Evolutionary conservation across 1,284 basidiomycete genomes (phyloP), one percentile per base, ranked within the genome.

Genomic region (Ustilago loliicola): DNA sequence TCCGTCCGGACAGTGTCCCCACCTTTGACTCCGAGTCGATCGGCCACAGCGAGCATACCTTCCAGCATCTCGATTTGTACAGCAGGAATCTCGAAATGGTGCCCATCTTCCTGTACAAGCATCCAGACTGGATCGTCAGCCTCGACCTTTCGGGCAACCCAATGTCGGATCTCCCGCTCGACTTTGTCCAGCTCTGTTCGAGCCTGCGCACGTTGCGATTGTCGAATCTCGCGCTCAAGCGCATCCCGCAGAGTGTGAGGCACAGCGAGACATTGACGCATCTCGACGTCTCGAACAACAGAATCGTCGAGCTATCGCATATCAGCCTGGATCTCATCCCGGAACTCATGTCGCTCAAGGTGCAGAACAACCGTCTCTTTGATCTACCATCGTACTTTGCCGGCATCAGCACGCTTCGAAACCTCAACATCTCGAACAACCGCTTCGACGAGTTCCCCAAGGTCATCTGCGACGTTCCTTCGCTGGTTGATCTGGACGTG

Each of bases 351-450:
- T 90, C 90, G 17, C 89, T 99, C 75, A 92, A 91, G 80, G 89
- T 94, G 57, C 94, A 96, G 87, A 98, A 98, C 88, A 99, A 99
- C 86, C 91, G 95, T 36, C 90, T 99, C 81, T 92, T 93, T 72
- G 91, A 90, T 66, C 90, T 99, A 2, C 96, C 97, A 0, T 91
- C 90, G 87, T 94, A 94, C 84, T 96, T 98, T 80, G 90, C 92
- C 3, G 89, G 91, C 21, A 89, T 99, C 79, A 89, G 89, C 42
- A 87, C 89, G 55, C 90, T 98, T 60, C 91, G 91, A 62, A 91
- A 91, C 54, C 90, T 99, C 81, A 97, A 98, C 88, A 93, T 99
- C 74, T 97, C 95, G 56, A 99, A 98, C 88, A 99, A 99, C 89
- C 94, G 95, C 85, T 95, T 98, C 86, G 91, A 91, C 50, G 87